These are phyloP conservation scores for Fusarium denticulatum DNA, from an alignment of 2,329 filamentous ascomycete species.

Conservation along the genomic window DNA sequence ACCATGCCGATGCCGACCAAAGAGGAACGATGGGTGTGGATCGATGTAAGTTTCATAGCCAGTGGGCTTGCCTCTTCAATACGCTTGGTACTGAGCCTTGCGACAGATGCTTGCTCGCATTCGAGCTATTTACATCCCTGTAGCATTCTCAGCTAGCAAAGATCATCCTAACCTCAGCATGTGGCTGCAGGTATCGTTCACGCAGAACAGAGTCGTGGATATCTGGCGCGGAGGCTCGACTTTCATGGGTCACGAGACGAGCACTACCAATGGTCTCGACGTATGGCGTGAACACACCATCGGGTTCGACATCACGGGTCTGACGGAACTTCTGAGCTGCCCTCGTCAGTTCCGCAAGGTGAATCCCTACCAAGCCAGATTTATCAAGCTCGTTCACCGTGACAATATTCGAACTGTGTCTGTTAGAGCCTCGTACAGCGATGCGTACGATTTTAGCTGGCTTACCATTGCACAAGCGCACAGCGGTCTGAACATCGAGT, in stretches of 20 bases:
- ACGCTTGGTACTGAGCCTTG: accelerated
- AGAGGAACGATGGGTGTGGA: not conserved
- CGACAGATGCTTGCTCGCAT: not conserved
- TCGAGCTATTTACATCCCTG: not conserved
- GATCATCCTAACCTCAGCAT: not conserved
- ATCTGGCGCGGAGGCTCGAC: not conserved
- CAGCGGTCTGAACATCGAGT: not conserved
- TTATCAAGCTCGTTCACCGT: not conserved
- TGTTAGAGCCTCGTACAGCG: not conserved
- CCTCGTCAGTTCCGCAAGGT: not conserved
- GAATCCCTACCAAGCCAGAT: not conserved
- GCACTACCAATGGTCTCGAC: accelerated
- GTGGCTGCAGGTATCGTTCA: not conserved
- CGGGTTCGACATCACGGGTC: not conserved
- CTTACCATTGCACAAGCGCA: not conserved
- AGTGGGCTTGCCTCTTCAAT: not conserved
- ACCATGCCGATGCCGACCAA: not conserved
- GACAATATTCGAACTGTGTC: not conserved
- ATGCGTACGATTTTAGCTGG: not conserved
- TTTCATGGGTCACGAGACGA: not conserved
- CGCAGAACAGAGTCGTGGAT: not conserved
- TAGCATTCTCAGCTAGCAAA: not conserved
- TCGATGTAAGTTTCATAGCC: not conserved
- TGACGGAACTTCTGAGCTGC: not conserved
- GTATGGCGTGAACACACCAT: not conserved